These are phyloP conservation scores for Phlyctochytrium planicorne DNA, from an alignment of 192 early-diverging fungal species.

Conservation along the genomic window DNA sequence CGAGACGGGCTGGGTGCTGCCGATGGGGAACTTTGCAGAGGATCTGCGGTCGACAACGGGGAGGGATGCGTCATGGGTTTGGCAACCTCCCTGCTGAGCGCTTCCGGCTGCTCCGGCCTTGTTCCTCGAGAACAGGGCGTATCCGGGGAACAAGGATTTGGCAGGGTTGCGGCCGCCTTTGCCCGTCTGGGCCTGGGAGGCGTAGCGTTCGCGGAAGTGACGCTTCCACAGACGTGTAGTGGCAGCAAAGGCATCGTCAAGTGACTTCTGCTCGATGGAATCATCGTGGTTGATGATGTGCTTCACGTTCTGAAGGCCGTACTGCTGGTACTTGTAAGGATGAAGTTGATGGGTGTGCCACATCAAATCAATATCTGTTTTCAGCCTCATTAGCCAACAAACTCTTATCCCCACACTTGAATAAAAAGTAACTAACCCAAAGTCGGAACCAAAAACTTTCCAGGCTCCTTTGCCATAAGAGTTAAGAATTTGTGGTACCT, in stretches of 20 bases:
- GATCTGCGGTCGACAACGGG: slow-evolving; percentile 14
- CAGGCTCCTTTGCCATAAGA: slow-evolving; percentile 38
- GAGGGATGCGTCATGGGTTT: slow-evolving; percentile 23
- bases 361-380: slow-evolving; percentile 58
- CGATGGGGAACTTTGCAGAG: background rate
- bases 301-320: slow-evolving; percentile 40
- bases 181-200: slow-evolving; percentile 1
- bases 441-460: slow-evolving; percentile 53
- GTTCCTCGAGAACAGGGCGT: slow-evolving; percentile 5
- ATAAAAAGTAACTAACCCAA: slow-evolving; percentile 29
- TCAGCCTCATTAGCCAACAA: slow-evolving; percentile 3
- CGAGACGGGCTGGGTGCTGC: background rate
- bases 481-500: slow-evolving; percentile 50
- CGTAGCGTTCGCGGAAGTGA: slow-evolving; percentile 33
- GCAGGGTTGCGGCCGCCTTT: slow-evolving; percentile 6
- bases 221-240: slow-evolving; percentile 53
- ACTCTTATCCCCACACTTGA: background rate
- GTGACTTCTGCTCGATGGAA: slow-evolving; percentile 35
- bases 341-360: slow-evolving; percentile 73
- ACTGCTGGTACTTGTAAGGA: slow-evolving; percentile 53
- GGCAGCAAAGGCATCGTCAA: slow-evolving; percentile 41
- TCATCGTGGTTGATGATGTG: slow-evolving; percentile 69
- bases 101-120: background rate
- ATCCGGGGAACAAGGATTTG: slow-evolving; percentile 17
- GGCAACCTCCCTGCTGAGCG: slow-evolving; percentile 21